A percentile compares a stretch with the other conserved stretches of the same genome.
These are phyloP conservation scores for Scheffersomyces spartinae DNA, from an alignment of 805 yeast species.

Conservation along the genomic window DNA sequence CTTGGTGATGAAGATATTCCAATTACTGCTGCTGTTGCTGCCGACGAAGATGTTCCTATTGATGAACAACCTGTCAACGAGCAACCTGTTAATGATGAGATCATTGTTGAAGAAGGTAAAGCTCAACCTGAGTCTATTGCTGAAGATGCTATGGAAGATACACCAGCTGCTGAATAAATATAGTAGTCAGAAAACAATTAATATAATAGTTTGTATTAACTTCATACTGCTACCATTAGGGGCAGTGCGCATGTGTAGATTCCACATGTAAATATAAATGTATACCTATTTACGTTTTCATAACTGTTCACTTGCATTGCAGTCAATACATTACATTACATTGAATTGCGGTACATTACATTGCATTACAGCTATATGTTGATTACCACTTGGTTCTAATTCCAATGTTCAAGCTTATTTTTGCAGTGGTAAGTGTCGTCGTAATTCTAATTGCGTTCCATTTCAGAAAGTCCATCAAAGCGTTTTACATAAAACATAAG, in stretches of 20 bases:
- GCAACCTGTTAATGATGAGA: neutral
- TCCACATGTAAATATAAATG: no score
- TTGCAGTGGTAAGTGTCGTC: slow-evolving; percentile 8
- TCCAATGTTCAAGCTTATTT: slow-evolving; percentile 5
- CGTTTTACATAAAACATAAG: slow-evolving; percentile 17
- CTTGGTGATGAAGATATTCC: slow-evolving; percentile 3
- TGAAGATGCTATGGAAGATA: slow-evolving; percentile 1
- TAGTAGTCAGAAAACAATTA: no score
- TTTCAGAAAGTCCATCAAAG: slow-evolving; percentile 18
- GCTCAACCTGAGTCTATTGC: neutral
- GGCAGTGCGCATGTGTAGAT: no score
- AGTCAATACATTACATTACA: no score
- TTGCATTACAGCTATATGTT: no score
- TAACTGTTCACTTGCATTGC: no score
- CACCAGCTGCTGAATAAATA: slow-evolving; percentile 1
- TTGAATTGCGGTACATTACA: no score
- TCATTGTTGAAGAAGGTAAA: slow-evolving; percentile 1
- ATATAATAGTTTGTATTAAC: no score
- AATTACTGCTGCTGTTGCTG: slow-evolving; percentile 3
- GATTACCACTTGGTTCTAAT: slow-evolving; percentile 5
- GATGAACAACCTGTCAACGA: neutral
- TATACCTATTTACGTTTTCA: no score
- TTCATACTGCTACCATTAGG: no score
- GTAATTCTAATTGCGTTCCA: slow-evolving; percentile 15
- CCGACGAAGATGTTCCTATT: slow-evolving; percentile 2